Conservation (phyloP, 352 stramenopile species). For the Pythium inflatum region DNA sequence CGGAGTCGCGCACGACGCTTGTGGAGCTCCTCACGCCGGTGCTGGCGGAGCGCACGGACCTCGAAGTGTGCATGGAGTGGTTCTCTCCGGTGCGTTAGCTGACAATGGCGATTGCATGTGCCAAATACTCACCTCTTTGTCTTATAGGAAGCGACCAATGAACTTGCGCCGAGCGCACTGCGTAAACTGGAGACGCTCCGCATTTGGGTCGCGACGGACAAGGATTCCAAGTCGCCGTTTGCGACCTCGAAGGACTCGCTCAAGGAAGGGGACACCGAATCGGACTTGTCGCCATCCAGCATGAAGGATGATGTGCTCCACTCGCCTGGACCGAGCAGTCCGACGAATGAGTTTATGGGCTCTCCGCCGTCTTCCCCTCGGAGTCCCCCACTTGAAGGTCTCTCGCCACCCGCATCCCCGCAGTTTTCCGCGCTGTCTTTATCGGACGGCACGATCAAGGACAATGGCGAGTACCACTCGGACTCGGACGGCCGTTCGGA, state of each 20-base stretch:
- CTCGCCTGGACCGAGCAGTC: slow-evolving; percentile 62
- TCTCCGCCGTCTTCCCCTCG: slow-evolving; percentile 49
- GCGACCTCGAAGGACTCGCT: slow-evolving; percentile 39
- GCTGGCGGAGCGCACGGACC: slow-evolving; percentile 76
- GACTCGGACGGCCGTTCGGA: slow-evolving; percentile 64
- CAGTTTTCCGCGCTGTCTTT: slow-evolving; percentile 53
- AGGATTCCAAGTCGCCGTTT: slow-evolving; percentile 87
- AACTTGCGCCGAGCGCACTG: slow-evolving; percentile 56
- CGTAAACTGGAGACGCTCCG: slow-evolving; percentile 78
- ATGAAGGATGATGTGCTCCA: slow-evolving; percentile 44
- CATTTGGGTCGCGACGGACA: slow-evolving; percentile 88
- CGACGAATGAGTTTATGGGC: slow-evolving; percentile 33
- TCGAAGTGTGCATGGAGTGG: slow-evolving; percentile 90
- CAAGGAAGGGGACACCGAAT: slow-evolving; percentile 72
- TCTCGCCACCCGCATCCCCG: slow-evolving; percentile 44
- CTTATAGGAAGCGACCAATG: slow-evolving; percentile 64
- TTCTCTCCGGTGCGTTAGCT: slow-evolving; percentile 71
- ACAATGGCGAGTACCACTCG: slow-evolving; percentile 70
- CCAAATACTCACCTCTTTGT: not conserved
- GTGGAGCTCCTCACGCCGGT: slow-evolving; percentile 82
- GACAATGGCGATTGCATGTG: too few relatives aligned
- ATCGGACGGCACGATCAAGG: slow-evolving; percentile 43
- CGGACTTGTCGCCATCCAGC: slow-evolving; percentile 55
- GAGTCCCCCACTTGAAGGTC: slow-evolving; percentile 13
- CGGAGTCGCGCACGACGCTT: slow-evolving; percentile 69